phyloP scores from a whole-genome alignment of 202 grass and related monocot species.

The Brachypodium distachyon region DNA sequence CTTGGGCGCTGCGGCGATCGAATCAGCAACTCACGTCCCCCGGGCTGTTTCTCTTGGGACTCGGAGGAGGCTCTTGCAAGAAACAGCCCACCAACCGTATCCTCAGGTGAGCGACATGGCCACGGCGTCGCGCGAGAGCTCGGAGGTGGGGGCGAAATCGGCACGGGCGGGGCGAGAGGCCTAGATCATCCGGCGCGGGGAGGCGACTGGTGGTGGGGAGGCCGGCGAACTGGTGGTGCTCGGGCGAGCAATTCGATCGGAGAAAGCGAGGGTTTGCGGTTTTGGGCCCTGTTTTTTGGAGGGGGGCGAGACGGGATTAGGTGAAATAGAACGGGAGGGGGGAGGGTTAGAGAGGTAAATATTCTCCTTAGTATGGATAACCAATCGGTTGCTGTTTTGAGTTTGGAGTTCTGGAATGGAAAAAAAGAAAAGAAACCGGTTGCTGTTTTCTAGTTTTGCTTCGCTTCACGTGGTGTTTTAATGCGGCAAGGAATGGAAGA shows the following conservation, averaged over 20 bases:
- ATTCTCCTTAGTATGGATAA: too few species aligned
- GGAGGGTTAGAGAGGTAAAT: not conserved
- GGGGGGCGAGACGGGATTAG: slow-evolving; percentile 9
- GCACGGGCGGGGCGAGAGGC: slow-evolving; percentile 13
- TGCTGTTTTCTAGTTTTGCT: not conserved
- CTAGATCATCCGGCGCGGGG: slow-evolving; percentile 14
- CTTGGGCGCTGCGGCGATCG: not conserved
- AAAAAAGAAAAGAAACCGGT: not conserved
- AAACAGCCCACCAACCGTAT: slow-evolving; percentile 58
- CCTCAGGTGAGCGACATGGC: slow-evolving; percentile 50
- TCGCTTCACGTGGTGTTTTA: not conserved
- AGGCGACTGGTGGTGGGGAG: slow-evolving; percentile 20
- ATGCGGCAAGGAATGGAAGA: not conserved
- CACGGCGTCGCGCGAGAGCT: not conserved
- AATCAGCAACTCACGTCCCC: not conserved
- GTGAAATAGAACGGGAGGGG: slow-evolving; percentile 9
- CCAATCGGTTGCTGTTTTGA: not conserved
- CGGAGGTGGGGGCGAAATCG: not conserved
- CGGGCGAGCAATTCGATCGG: slow-evolving; percentile 40
- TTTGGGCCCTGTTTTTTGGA: not conserved
- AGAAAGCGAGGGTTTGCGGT: slow-evolving; percentile 33
- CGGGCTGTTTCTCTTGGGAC: slow-evolving; percentile 58
- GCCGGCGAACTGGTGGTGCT: slow-evolving; percentile 32
- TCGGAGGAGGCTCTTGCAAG: slow-evolving; percentile 46
- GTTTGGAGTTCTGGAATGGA: not conserved